These are phyloP conservation scores for Arthromyces matolae DNA, from an alignment of 768 basidiomycete genomes.

Conservation along the genomic window DNA sequence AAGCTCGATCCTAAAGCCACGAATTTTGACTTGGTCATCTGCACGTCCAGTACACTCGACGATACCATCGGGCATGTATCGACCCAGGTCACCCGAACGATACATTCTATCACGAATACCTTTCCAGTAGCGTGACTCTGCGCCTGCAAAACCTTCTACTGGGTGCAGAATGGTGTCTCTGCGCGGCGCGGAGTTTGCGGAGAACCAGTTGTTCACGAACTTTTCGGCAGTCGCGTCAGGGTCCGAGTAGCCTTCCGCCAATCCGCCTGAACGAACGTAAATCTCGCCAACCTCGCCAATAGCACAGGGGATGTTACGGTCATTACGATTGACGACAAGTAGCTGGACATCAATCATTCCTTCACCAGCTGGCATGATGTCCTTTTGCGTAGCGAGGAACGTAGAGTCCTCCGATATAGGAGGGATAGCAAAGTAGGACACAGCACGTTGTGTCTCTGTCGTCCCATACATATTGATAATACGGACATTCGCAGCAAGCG, in stretches of 20 bases:
- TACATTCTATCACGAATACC: slow-evolving; percentile 98
- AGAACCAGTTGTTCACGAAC: slow-evolving; percentile 95
- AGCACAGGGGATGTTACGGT: slow-evolving; percentile 81
- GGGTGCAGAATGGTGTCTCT: slow-evolving; percentile 75
- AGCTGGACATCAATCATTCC: slow-evolving; percentile 99
- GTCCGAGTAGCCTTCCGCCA: slow-evolving; percentile 94
- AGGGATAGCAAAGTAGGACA: slow-evolving; percentile 94
- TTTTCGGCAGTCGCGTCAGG: slow-evolving; percentile 80
- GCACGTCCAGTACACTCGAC: slow-evolving; percentile 98
- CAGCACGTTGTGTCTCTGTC: slow-evolving; percentile 97
- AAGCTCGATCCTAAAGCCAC: slow-evolving; percentile 97
- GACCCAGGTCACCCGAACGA: slow-evolving; percentile 92
- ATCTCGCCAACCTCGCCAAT: slow-evolving; percentile 98
- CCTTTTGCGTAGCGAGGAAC: slow-evolving; percentile 91
- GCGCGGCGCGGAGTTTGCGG: slow-evolving; percentile 40
- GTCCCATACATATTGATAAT: slow-evolving; percentile 99
- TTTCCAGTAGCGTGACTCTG: slow-evolving; percentile 84
- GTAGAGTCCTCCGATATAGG: slow-evolving; percentile 79
- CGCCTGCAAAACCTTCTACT: slow-evolving; percentile 48
- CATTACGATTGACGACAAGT: slow-evolving; percentile 88
- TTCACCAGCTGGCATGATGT: slow-evolving; percentile 95
- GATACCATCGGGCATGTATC: slow-evolving; percentile 86
- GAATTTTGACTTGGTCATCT: slow-evolving; percentile 99
- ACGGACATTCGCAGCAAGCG: slow-evolving; percentile 84
- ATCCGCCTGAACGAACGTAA: slow-evolving; percentile 92